phyloP scores from a whole-genome alignment of 257 asterid genomes.

The Scutellaria minor region DNA sequence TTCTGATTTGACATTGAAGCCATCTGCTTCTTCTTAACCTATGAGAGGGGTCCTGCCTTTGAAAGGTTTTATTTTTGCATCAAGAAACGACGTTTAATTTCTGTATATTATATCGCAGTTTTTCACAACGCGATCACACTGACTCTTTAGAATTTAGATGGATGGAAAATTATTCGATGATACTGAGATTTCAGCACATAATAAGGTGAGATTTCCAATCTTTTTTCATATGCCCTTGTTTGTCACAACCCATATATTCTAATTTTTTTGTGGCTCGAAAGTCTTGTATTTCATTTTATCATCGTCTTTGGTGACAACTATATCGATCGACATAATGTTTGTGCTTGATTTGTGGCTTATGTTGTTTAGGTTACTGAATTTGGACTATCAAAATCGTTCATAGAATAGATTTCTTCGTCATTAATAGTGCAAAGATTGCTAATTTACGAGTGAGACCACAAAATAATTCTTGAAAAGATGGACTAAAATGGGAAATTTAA shows the following conservation, averaged over 20 bases:
- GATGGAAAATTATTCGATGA: slow-evolving; percentile 33
- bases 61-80: slow-evolving; percentile 32
- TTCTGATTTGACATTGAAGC: slow-evolving; percentile 12
- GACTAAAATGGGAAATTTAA: neutral
- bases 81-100: slow-evolving; percentile 31
- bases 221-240: neutral
- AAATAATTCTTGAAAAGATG: neutral
- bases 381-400: neutral
- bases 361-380: neutral
- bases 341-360: neutral
- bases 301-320: neutral
- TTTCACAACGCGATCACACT: slow-evolving; percentile 27
- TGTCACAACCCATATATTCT: neutral
- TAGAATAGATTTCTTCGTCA: neutral
- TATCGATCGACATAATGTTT: neutral
- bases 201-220: slow-evolving; percentile 32
- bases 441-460: neutral
- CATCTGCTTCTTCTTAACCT: slow-evolving; percentile 26
- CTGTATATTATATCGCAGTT: slow-evolving; percentile 39
- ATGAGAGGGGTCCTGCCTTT: slow-evolving; percentile 20
- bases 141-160: slow-evolving; percentile 35
- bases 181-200: slow-evolving; percentile 22
- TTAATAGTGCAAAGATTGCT: too few species aligned
- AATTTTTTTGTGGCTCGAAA: neutral
- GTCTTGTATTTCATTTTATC: slow-evolving; percentile 5